phyloP scores from a whole-genome alignment of 2,329 filamentous ascomycete species.

The Diaporthe helianthi region DNA sequence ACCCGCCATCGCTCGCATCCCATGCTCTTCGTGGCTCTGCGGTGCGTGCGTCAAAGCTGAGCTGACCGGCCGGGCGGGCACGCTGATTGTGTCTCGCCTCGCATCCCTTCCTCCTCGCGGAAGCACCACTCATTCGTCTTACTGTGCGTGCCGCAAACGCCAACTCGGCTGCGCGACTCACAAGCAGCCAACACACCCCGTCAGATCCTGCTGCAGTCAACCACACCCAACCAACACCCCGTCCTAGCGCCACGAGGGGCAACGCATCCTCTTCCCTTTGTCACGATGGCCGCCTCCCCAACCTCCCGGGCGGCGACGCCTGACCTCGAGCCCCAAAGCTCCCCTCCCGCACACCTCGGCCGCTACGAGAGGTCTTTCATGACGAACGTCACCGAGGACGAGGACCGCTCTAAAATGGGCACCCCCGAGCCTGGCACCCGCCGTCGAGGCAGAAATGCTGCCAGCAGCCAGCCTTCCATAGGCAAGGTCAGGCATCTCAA shows the following conservation, averaged over 20 bases:
- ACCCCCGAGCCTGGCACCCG: constrained; percentile 50
- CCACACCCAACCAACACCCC: constrained; percentile 21
- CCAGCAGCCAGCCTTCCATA: constrained; percentile 46
- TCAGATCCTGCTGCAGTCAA: constrained; percentile 28
- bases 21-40: constrained; percentile 7
- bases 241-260: constrained; percentile 29
- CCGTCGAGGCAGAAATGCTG: constrained; percentile 39
- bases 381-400: constrained; percentile 56
- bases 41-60: constrained; percentile 19
- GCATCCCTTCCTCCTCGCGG: constrained; percentile 16
- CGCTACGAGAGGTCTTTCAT: constrained; percentile 54
- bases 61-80: neutral
- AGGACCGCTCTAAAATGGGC: constrained; percentile 51
- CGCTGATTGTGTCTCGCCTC: constrained; percentile 23
- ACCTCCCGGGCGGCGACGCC: constrained; percentile 51
- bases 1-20: constrained; percentile 6
- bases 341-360: constrained; percentile 46
- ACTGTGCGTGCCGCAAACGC: constrained; percentile 23
- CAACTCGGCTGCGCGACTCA: constrained; percentile 26
- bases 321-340: constrained; percentile 54
- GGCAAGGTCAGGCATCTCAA: constrained; percentile 85
- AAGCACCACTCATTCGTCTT: constrained; percentile 20
- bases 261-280: constrained; percentile 11
- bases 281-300: constrained; percentile 44
- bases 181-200: constrained; percentile 19